Percentiles rank a stretch among this genome's conserved stretches.
Evolutionary conservation across 2,329 filamentous ascomycete genomes (phyloP).

Genomic region (Pseudopyrenochaeta lycopersici): DNA sequence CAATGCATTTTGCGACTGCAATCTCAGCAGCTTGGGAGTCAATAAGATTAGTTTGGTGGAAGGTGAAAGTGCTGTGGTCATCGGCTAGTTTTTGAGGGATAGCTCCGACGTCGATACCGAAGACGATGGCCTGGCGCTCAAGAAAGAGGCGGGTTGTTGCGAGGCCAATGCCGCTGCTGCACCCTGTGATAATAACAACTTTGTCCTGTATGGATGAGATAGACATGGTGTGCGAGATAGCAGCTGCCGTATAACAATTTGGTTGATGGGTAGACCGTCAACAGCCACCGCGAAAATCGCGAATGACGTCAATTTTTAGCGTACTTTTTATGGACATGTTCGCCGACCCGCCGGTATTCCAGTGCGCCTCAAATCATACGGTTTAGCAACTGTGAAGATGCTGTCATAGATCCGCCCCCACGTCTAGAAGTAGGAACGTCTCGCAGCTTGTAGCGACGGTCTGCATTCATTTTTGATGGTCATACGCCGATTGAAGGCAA

Average conservation of each 20-base stretch:
- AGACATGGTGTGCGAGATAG: constrained; percentile 14
- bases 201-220: constrained; percentile 28
- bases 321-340: background rate
- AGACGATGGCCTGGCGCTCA: constrained; percentile 34
- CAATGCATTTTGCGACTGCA: constrained; percentile 33
- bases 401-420: too few relatives aligned
- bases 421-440: too few relatives aligned
- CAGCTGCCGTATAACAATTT: background rate
- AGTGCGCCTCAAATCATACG: too few relatives aligned
- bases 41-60: constrained; percentile 36
- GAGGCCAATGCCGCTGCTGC: constrained; percentile 42
- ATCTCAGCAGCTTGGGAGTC: constrained; percentile 27
- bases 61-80: constrained; percentile 27
- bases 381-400: too few relatives aligned
- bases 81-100: constrained; percentile 24
- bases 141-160: constrained; percentile 37
- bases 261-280: background rate
- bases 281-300: constrained; percentile 8
- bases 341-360: background rate
- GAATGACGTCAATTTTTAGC: constrained; percentile 22
- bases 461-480: too few relatives aligned
- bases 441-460: too few relatives aligned
- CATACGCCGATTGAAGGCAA: too few relatives aligned
- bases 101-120: constrained; percentile 37
- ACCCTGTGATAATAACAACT: constrained; percentile 39